Base-by-base conservation (phyloP, 2,329 filamentous ascomycete species). In the Fusarium robinianum region DNA sequence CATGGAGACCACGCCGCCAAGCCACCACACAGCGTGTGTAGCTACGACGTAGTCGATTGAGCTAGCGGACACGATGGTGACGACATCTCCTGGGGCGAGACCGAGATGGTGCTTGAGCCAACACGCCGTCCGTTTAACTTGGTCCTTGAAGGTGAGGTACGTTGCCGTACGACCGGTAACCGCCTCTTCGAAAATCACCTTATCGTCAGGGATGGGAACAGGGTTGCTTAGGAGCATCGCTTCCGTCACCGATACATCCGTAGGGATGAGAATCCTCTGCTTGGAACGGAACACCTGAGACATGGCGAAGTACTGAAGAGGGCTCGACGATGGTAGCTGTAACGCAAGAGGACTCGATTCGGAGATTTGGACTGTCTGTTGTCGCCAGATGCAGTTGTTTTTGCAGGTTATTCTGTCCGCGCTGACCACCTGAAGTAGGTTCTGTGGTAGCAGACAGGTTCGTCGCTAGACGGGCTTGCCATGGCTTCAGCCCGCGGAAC, bases 31-130 rank as follows among this genome's bases (percentile, higher is more conserved):
- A 5, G 32, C 32, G 18, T 35, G 32, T 5, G 19, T 24, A 10
- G 19, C 32, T 15, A 35, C 19, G 19, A 35, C 32, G 11, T 35
- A 35, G 32, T 25, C 32, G 11, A 35, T 35, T 6, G 19, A 35
- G 21, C 32, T 35, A 5, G 32, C 10, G n/a, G 29, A 32, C 4
- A 32, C 16, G 8, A 32, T 32, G 14, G 29, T 32, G 2, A 32
- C 9, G 12, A 32, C 29, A 11, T 32, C 29, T 11, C 29, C 29
- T 11, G 29, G 29, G 29, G 29, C 14, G 3, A 32, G 16, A 17
- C 9, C 9, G 14, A 32, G 29, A 17, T 32, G 29, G 29, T 32
- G 16, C 29, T 32, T 32, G 4, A 32, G 29, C 29, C 29, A 32
- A 17, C 15, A n/a, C 29, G 29, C 29, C 12, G 29, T 32, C 15